Conservation (phyloP, 768 basidiomycete species). For the Agrocybe pediades region DNA sequence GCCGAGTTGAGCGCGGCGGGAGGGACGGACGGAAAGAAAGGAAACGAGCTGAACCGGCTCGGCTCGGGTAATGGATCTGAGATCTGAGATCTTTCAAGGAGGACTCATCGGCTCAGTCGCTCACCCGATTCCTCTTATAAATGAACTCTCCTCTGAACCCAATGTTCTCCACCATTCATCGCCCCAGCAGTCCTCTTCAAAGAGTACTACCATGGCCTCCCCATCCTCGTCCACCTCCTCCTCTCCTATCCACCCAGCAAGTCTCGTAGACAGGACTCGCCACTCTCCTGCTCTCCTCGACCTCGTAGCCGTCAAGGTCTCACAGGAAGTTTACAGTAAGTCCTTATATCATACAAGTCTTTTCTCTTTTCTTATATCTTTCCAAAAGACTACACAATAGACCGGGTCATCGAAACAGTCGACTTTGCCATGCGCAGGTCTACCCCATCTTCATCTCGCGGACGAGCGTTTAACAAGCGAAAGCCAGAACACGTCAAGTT, state of each 20-base stretch:
- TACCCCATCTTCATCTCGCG: slow-evolving; percentile 50
- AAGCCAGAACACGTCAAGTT: slow-evolving; percentile 56
- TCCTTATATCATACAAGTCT: slow-evolving; percentile 12
- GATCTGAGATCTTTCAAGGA: slow-evolving; percentile 13
- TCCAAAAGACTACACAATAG: slow-evolving; percentile 64
- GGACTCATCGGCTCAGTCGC: slow-evolving; percentile 24
- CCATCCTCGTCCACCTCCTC: slow-evolving; percentile 25
- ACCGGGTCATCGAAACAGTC: slow-evolving; percentile 70
- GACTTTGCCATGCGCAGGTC: slow-evolving; percentile 76
- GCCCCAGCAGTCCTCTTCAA: slow-evolving; percentile 16
- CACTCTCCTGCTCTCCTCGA: slow-evolving; percentile 71
- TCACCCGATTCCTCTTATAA: slow-evolving; percentile 29
- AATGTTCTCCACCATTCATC: slow-evolving; percentile 17
- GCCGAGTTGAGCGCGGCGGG: slow-evolving; percentile 21
- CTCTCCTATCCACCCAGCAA: slow-evolving; percentile 42
- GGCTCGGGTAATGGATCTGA: slow-evolving; percentile 15
- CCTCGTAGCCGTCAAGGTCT: slow-evolving; percentile 67
- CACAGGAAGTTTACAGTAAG: slow-evolving; percentile 65
- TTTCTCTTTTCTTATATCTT: not conserved
- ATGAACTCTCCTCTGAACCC: slow-evolving; percentile 10
- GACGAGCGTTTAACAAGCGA: slow-evolving; percentile 47
- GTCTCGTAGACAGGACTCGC: slow-evolving; percentile 61
- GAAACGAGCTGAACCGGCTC: slow-evolving; percentile 19
- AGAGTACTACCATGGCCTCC: slow-evolving; percentile 18
- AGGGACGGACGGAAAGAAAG: not conserved